Evolutionary conservation across 805 yeast species (phyloP).

Genomic region (Candida odintsovae): DNA sequence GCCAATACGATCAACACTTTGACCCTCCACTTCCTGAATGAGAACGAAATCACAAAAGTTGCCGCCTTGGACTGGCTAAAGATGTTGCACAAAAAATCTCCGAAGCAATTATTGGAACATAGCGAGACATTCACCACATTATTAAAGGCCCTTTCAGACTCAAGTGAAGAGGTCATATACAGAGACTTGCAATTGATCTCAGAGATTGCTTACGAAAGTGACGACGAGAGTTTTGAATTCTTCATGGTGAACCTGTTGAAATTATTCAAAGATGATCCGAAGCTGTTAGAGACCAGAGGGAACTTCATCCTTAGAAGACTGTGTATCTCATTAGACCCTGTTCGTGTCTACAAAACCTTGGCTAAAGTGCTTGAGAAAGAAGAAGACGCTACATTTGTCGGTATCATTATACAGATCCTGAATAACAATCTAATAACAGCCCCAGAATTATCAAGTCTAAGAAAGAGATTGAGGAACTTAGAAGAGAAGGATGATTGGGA

Average conservation of each 20-base stretch:
- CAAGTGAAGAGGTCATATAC: slow-evolving; percentile 72
- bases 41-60: slow-evolving; percentile 74
- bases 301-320: slow-evolving; percentile 80
- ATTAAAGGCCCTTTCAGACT: slow-evolving; percentile 62
- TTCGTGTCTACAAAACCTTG: slow-evolving; percentile 72
- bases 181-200: slow-evolving; percentile 69
- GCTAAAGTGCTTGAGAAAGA: slow-evolving; percentile 67
- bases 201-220: slow-evolving; percentile 62
- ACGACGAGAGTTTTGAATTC: slow-evolving; percentile 68
- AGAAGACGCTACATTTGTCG: slow-evolving; percentile 61
- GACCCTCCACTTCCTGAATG: slow-evolving; percentile 64
- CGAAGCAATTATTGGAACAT: slow-evolving; percentile 47
- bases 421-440: slow-evolving; percentile 83
- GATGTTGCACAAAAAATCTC: slow-evolving; percentile 69
- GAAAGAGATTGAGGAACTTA: slow-evolving; percentile 61
- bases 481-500: slow-evolving; percentile 59
- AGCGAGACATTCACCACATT: slow-evolving; percentile 70
- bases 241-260: slow-evolving; percentile 68
- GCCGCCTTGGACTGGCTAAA: slow-evolving; percentile 89
- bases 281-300: slow-evolving; percentile 63
- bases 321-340: slow-evolving; percentile 76
- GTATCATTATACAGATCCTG: slow-evolving; percentile 79
- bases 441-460: slow-evolving; percentile 65
- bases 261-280: slow-evolving; percentile 64
- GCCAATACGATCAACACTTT: slow-evolving; percentile 64